A percentile compares a stretch with the other conserved stretches of the same genome.
Evolutionary conservation across 2,329 filamentous ascomycete genomes (phyloP).

Genomic region (Pseudogymnoascus sp.): DNA sequence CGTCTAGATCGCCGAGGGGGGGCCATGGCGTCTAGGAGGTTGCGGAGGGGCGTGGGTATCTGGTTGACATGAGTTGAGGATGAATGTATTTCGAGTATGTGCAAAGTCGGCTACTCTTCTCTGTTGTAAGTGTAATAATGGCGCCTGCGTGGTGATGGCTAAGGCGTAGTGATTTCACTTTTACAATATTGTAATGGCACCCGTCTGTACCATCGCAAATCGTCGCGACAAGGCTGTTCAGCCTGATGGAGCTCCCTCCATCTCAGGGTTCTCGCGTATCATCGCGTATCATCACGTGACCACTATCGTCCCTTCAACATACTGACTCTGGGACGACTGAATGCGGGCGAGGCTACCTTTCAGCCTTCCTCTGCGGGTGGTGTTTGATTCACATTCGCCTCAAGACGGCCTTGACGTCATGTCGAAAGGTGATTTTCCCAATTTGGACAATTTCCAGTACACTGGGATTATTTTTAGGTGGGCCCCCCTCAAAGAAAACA

Average conservation of each 20-base stretch:
- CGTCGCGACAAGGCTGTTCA: background rate
- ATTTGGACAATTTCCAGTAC: background rate
- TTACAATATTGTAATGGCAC: background rate
- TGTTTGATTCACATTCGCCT: conserved; percentile 2
- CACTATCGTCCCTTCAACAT: too few relatives aligned
- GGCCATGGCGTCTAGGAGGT: background rate
- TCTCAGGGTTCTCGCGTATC: background rate
- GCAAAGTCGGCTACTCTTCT: background rate
- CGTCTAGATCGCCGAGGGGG: background rate
- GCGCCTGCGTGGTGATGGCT: background rate
- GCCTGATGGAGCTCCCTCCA: background rate
- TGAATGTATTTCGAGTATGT: background rate
- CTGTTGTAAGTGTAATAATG: background rate
- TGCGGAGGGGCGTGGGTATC: background rate
- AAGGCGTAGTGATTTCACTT: background rate
- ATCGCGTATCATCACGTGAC: background rate
- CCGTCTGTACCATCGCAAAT: background rate
- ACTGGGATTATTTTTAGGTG: background rate
- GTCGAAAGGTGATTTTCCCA: background rate
- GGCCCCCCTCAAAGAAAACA: background rate
- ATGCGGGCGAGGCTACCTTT: background rate
- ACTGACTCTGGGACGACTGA: background rate
- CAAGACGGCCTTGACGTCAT: conserved; percentile 1
- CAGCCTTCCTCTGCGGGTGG: background rate
- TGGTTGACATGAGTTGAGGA: background rate